Evolutionary conservation across 225 moss, liverwort and hornwort genomes (phyloP), one percentile per base, ranked within the genome.

Genomic region (Thuidium tamariscinum): DNA sequence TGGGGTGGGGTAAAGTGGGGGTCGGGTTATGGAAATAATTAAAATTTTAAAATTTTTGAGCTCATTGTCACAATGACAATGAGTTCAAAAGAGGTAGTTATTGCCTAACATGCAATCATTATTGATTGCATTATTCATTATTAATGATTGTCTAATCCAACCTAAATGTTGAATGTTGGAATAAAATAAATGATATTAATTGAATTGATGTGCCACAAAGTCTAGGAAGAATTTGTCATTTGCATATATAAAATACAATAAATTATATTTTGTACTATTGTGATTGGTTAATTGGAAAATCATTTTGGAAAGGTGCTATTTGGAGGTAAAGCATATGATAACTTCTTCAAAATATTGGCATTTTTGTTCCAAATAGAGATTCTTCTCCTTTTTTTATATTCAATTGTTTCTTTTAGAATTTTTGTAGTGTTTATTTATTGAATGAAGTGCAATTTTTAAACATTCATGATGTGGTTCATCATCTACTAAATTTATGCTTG

Each of bases 391-490:
- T 19, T 10, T 18, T 22, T 18, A 37, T 22, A 67, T 37, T 22
- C 39, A 25, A 14, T 4, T 41, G 15, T 14, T 41, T 41, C 8
- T 27, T 42, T 70, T 42, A 16, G 9, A 42, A 2, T 15, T 26
- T 70, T 6, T 1, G 42, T 3, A 27, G 27, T 42, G 42, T 9
- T 5, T 42, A 70, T 41, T 41, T 68, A 15, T 37, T 8, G 0
- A 0, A 41, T 41, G 26, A 41, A 69, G 8, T 41, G 6, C 2
- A 26, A 41, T 41, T 16, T 70, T 9, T 9, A 42, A 70, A 42
- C 3, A 2, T 27, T 70, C 27, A 14, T 70, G 5, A 42, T 14
- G 2, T 0, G 0, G 0, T 27, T 42, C 16, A 70, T 26, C 9
- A 15, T 25, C 25, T 69, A 39, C 2, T 69, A 25, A 42, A 27